Conservation (phyloP, 176 grass and related monocot species). For the Avena sativa region DNA sequence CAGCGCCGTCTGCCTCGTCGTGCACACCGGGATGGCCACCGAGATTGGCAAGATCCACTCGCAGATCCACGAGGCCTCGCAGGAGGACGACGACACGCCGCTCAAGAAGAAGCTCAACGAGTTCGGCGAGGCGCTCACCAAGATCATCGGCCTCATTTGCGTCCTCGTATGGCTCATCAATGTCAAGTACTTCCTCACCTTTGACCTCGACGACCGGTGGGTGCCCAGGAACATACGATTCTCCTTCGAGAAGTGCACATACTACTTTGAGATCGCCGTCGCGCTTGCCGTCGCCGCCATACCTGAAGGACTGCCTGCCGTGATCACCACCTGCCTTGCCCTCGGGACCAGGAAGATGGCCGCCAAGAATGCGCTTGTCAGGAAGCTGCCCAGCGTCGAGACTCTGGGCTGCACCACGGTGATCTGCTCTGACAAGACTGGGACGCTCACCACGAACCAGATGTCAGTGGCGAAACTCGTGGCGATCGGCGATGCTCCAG, state of each 20-base stretch:
- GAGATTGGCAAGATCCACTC: constrained; percentile 96
- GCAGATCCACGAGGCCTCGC: constrained; percentile 89
- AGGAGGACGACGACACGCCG: constrained; percentile 88
- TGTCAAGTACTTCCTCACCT: constrained; percentile 86
- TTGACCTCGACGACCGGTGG: constrained; percentile 71
- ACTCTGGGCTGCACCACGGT: constrained; percentile 95
- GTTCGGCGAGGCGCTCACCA: constrained; percentile 84
- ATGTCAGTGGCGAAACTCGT: constrained; percentile 85
- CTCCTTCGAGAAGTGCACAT: constrained; percentile 96
- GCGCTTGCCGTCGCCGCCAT: constrained; percentile 91
- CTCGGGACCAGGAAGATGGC: constrained; percentile 97
- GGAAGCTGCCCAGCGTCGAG: constrained; percentile 94
- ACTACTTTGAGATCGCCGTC: constrained; percentile 98
- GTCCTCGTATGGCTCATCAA: constrained; percentile 91
- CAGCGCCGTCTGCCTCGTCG: constrained; percentile 79
- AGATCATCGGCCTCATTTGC: constrained; percentile 87
- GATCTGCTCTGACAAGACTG: constrained; percentile 95
- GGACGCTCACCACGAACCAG: constrained; percentile 92
- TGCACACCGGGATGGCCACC: constrained; percentile 80
- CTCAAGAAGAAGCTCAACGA: constrained; percentile 97
- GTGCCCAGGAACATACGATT: constrained; percentile 66
- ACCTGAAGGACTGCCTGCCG: constrained; percentile 83
- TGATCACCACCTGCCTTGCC: constrained; percentile 94
- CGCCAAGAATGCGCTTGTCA: constrained; percentile 87
- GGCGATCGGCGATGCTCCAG: constrained; percentile 47